Conservation (phyloP, 2,329 filamentous ascomycete genomes). For the Lojkania enalia region DNA sequence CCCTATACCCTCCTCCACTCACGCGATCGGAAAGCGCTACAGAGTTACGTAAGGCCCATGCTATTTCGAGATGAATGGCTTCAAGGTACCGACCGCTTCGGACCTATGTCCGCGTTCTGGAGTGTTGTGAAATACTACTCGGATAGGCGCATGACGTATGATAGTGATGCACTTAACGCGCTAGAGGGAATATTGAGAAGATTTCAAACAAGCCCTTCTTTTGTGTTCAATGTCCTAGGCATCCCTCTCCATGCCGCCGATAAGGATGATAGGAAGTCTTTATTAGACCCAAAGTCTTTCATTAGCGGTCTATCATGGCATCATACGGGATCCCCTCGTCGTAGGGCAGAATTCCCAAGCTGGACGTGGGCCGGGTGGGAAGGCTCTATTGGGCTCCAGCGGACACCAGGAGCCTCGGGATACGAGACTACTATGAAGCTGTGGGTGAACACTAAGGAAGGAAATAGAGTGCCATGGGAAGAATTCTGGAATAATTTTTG, state of each 20-base stretch:
- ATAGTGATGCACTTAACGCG: conserved; percentile 8
- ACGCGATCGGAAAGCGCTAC: background rate
- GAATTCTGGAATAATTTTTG: background rate
- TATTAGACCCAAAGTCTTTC: conserved; percentile 2
- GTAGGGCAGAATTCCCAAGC: conserved; percentile 11
- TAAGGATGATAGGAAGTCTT: conserved; percentile 1
- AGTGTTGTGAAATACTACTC: conserved; percentile 8
- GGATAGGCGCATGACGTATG: conserved; percentile 10
- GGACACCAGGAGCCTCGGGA: background rate
- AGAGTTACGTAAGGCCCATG: conserved; percentile 3
- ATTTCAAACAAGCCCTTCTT: conserved; percentile 7
- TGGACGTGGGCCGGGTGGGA: conserved; percentile 18
- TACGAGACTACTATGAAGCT: background rate
- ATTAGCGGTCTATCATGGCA: conserved; percentile 7
- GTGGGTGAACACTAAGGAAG: background rate
- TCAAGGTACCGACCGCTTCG: conserved; percentile 6
- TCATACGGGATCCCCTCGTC: conserved; percentile 2
- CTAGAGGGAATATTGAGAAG: conserved; percentile 10
- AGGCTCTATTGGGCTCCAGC: conserved; percentile 1
- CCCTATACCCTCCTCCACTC: conserved; percentile 7
- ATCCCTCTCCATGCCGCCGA: conserved; percentile 4
- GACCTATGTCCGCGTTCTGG: conserved; percentile 8
- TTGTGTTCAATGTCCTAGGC: conserved; percentile 12
- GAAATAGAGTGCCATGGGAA: background rate
- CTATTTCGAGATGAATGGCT: conserved; percentile 11